These are phyloP conservation scores for Aspergillus ochraceus DNA, from an alignment of 2,329 filamentous ascomycete genomes.

Conservation along the genomic window DNA sequence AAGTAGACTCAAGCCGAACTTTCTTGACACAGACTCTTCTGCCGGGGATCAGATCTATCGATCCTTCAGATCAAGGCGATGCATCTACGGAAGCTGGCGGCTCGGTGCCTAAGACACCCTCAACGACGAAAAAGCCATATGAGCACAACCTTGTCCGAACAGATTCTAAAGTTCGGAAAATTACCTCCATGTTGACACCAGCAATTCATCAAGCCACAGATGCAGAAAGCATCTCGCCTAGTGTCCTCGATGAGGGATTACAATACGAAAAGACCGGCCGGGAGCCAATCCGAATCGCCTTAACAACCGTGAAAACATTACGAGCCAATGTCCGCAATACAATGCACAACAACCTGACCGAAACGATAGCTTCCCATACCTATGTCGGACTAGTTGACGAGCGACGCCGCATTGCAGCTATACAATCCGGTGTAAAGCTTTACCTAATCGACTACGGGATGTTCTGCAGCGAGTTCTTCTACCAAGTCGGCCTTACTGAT, in stretches of 20 bases:
- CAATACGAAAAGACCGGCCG: constrained; percentile 73
- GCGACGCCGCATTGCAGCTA: constrained; percentile 79
- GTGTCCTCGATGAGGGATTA: constrained; percentile 49
- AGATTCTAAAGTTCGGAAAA: constrained; percentile 85
- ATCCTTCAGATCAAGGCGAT: constrained; percentile 30
- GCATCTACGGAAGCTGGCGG: constrained; percentile 31
- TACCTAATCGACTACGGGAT: constrained; percentile 93
- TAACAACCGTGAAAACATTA: constrained; percentile 83
- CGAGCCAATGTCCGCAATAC: constrained; percentile 76
- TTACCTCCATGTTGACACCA: constrained; percentile 89
- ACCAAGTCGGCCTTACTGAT: constrained; percentile 90
- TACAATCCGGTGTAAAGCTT: constrained; percentile 89
- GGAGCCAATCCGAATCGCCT: constrained; percentile 67
- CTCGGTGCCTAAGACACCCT: constrained; percentile 38
- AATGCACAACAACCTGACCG: constrained; percentile 82
- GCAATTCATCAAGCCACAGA: constrained; percentile 37
- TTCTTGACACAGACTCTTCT: constrained; percentile 93
- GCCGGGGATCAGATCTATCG: constrained; percentile 59
- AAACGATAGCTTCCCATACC: constrained; percentile 82
- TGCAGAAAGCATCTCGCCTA: constrained; percentile 31
- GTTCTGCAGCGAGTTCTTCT: constrained; percentile 85
- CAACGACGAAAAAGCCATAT: constrained; percentile 57
- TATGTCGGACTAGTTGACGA: constrained; percentile 95
- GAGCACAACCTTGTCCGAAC: constrained; percentile 90
- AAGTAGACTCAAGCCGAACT: constrained; percentile 88